Evolutionary conservation across 2,329 filamentous ascomycete genomes (phyloP), one percentile per base, ranked within the genome.

Genomic region (Elsinoe perseae): DNA sequence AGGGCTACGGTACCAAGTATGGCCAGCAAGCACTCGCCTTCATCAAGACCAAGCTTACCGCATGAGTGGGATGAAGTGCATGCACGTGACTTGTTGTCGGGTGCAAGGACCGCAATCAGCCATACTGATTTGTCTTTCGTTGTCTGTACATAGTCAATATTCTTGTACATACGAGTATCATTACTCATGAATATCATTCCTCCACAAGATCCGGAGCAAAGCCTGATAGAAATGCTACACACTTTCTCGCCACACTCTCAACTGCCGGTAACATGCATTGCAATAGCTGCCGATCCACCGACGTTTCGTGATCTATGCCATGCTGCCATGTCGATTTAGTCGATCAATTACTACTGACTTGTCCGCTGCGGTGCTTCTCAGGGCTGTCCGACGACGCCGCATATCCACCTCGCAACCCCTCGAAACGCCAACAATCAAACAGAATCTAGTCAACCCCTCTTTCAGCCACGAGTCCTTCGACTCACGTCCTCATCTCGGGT

Each of bases 1-100:
- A 84, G 66, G 76, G 80, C 50, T 86, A 86, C 58, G 81, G 79
- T 1, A 70, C 66, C 59, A 79, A 80, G 62, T 86, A 86, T 59
- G 82, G 82, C 1, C 65, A 73, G 5, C 72, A 82, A 62, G 83
- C 82, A 1, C 65, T 85, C 38, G 61, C 72, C 0, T 86, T 86
- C 61, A 79, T 84, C 59, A 75, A 81, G 66, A 73, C 68, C 64
- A 81, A 79, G 68, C 59, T 81, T 56, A 54, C 52, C 18, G 52
- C 52, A 25, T 54, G 16, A 43, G 30, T 23, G 21, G 23, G 14
- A 4, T 7, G n/a, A 10, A 12, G 20, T 2, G 14, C 21, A 25
- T 10, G 14, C 16, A 38, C 18, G 28, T 52, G 48, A 32, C 28
- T 14, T 14, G 20, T n/a, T 20, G n/a, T 21, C 48, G 8, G 18